A percentile compares a stretch with the other conserved stretches of the same genome.
These are phyloP conservation scores for Plantago major DNA, from an alignment of 257 asterid species.

Conservation along the genomic window DNA sequence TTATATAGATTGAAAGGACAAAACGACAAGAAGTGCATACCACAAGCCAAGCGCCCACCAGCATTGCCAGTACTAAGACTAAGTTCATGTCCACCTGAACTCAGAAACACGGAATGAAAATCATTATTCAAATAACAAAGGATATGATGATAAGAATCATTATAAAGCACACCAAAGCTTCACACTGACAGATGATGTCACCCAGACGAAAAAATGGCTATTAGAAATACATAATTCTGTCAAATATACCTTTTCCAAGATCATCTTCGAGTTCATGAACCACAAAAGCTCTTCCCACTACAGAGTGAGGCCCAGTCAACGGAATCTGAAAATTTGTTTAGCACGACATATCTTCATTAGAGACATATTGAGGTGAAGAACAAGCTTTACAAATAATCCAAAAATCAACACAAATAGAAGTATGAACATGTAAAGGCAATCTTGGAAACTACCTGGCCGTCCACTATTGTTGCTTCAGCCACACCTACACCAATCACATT, in stretches of 20 bases:
- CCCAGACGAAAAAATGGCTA: not conserved
- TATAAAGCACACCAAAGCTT: too few relatives aligned
- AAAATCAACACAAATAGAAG: not conserved
- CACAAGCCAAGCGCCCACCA: slow-evolving; percentile 96
- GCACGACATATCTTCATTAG: not conserved
- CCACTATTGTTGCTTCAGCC: slow-evolving; percentile 85
- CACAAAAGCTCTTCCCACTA: slow-evolving; percentile 92
- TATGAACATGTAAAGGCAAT: slow-evolving; percentile 1
- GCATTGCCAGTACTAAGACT: slow-evolving; percentile 93
- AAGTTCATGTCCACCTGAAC: slow-evolving; percentile 90
- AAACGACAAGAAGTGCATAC: slow-evolving; percentile 33
- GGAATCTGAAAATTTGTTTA: slow-evolving; percentile 53
- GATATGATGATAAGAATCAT: too few relatives aligned
- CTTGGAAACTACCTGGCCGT: slow-evolving; percentile 52
- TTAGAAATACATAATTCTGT: not conserved
- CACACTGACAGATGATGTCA: not conserved
- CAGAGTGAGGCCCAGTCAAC: slow-evolving; percentile 74
- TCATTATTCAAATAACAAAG: not conserved
- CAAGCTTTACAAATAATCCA: slow-evolving; percentile 1
- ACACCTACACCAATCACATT: slow-evolving; percentile 51
- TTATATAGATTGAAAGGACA: slow-evolving; percentile 7
- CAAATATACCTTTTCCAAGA: slow-evolving; percentile 82
- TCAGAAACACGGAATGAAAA: not conserved
- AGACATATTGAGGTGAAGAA: not conserved
- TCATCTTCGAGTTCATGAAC: slow-evolving; percentile 96